Evolutionary conservation across 352 stramenopile species (phyloP), one percentile per base, ranked within the genome.

Genomic region (Globisporangium nodosum): DNA sequence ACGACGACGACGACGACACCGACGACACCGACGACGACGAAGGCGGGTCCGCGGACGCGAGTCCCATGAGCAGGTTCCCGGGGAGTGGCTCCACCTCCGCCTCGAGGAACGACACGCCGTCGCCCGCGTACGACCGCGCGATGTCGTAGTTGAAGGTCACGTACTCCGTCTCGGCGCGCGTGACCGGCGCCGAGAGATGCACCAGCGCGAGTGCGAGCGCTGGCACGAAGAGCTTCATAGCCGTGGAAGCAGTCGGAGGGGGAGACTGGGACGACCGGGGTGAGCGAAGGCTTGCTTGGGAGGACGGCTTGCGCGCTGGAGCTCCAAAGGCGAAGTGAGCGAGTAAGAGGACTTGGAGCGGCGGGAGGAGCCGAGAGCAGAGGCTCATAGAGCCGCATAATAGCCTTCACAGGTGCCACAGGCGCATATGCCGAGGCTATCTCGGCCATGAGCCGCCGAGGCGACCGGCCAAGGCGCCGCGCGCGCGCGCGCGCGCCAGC

Each of bases 101-200:
- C 33, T 51, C 35, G 3, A 62, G 49, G 42, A 62, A 62, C 27
- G 56, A 62, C 7, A 62, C 40, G 16, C 49, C 56, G n/a, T 46
- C 18, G 16, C 39, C 49, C 0, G 56, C 49, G 40, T 56, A 56
- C 40, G 56, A 62, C 39, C 49, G 49, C 21, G 48, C 35, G 16
- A 62, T 43, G 49, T 57, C 56, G 21, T 62, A 50, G 40, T 62
- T 62, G 49, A 62, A 62, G 9, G 55, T 35, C 24, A 62, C 56
- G 15, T 37, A 56, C n/a, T 40, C 27, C 0, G 40, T 21, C 39
- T 45, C 49, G 7, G 56, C 42, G 35, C 35, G 35, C 11, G 27
- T 9, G 3, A 35, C 18, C 11, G 16, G 9, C 6, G 56, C n/a
- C 16, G 31, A 13, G 49, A 43, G 18, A 13, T 27, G 30, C 30